Percentiles rank a stretch among this genome's conserved stretches.
Conservation (phyloP, 2,329 filamentous ascomycete species). For the Aphanocladium album region DNA sequence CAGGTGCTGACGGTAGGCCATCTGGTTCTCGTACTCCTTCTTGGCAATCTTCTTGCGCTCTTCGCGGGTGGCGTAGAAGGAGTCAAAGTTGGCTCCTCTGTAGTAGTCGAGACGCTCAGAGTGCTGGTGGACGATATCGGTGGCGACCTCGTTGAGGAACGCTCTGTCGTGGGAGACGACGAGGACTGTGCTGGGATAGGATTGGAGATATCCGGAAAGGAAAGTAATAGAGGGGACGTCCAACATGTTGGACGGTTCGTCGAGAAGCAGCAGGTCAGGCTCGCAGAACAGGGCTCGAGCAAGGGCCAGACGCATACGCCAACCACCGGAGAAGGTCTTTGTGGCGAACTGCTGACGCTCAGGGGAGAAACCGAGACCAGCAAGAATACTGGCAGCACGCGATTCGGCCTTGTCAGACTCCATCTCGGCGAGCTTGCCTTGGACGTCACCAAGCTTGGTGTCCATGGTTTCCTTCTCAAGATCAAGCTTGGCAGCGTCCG, state of each 20-base stretch:
- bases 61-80: constrained; percentile 95
- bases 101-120: constrained; percentile 98
- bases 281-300: constrained; percentile 97
- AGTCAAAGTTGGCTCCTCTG: constrained; percentile 93
- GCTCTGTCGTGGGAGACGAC: constrained; percentile 98
- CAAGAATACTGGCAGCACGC: constrained; percentile 89
- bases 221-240: constrained; percentile 99
- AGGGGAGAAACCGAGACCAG: constrained; percentile 91
- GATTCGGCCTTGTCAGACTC: constrained; percentile 98
- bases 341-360: constrained; percentile 90
- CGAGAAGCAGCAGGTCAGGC: constrained; percentile 88
- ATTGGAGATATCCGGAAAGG: constrained; percentile 89
- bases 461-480: constrained; percentile 86
- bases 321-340: constrained; percentile 98
- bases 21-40: constrained; percentile 97
- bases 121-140: constrained; percentile 97
- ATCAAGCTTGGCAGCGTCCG: constrained; percentile 80
- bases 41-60: constrained; percentile 95
- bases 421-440: constrained; percentile 92
- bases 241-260: constrained; percentile 99
- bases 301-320: constrained; percentile 95
- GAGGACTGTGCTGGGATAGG: constrained; percentile 88
- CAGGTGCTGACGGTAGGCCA: constrained; percentile 86
- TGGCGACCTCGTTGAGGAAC: constrained; percentile 98
- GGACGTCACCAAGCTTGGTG: constrained; percentile 83